Base-by-base conservation (phyloP, 352 stramenopile species). In the Halophytophthora polymorphica region DNA sequence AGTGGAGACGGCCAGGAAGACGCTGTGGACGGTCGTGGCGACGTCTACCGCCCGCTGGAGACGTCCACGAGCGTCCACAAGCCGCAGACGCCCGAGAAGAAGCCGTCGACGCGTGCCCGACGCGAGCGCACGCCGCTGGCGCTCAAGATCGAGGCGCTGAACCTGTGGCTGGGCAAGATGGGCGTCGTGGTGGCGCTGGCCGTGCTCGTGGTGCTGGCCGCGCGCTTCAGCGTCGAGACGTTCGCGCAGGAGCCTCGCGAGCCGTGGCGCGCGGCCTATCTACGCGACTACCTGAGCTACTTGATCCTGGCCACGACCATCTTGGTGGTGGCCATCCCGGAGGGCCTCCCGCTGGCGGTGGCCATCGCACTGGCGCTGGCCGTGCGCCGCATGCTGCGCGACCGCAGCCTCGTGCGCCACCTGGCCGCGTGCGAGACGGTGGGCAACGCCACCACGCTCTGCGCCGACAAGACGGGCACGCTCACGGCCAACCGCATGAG, bases 381-480 rank as follows among this genome's bases (percentile, higher is more conserved):
- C 3, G 97, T 93, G 8, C 91, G 90, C 29, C 94, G 98, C 57
- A 98, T 99, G 95, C 95, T 97, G 52, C 83, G 86, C 48, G 93
- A 98, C 53, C 89, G 98, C 59, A 98, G 97, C 69, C 81, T 99
- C 19, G 96, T 99, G 23, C 96, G 96, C 43, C 86, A 98, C 47
- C 68, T 99, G 45, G 81, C 95, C 37, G 95, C 95, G 11, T 98
- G 95, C 65, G 96, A 99, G 74, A 99, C 96, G 3, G 97, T 98
- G 78, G 95, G 96, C 29, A 98, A 94, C 67, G 95, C 95, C 17
- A 99, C 95, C 2, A 98, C 92, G 13, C 98, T 99, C 63, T 99
- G 92, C 57, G 96, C 89, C 1, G 94, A 98, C 71, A 98, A 96
- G 70, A 98, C 95, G 0, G 95, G 95, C 52, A 98, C 95, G 21